A percentile compares a stretch with the other conserved stretches of the same genome.
These are phyloP conservation scores for Entonaema liquescens DNA, from an alignment of 495 filamentous ascomycete genomes.

Conservation along the genomic window DNA sequence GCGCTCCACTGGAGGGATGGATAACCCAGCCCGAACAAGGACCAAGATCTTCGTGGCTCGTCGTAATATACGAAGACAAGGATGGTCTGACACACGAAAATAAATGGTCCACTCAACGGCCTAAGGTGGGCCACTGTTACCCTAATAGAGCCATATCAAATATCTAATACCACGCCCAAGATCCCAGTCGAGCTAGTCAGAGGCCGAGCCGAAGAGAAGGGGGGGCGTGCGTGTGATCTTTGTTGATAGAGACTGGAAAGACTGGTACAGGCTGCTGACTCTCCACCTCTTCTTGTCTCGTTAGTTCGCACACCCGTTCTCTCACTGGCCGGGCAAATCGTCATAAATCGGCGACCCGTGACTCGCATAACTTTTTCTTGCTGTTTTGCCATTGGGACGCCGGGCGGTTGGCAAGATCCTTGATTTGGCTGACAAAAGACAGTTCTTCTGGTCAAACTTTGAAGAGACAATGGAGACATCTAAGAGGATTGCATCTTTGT, in stretches of 20 bases:
- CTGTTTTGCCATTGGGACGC: slow-evolving; percentile 38
- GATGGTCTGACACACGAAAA: slow-evolving; percentile 53
- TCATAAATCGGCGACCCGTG: slow-evolving; percentile 52
- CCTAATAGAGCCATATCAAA: slow-evolving; percentile 46
- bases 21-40: slow-evolving; percentile 41
- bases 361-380: slow-evolving; percentile 50
- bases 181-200: slow-evolving; percentile 34
- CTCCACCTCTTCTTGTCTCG: slow-evolving; percentile 40
- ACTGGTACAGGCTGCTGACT: slow-evolving; percentile 41
- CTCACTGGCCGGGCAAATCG: slow-evolving; percentile 45
- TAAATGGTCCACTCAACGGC: slow-evolving; percentile 48
- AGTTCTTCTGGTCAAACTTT: slow-evolving; percentile 29
- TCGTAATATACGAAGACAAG: slow-evolving; percentile 49
- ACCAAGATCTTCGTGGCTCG: slow-evolving; percentile 47
- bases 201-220: slow-evolving; percentile 33
- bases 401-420: slow-evolving; percentile 41
- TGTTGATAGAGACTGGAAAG: slow-evolving; percentile 26
- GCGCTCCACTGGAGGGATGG: slow-evolving; percentile 43
- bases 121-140: slow-evolving; percentile 42
- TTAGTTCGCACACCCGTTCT: slow-evolving; percentile 35
- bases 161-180: slow-evolving; percentile 45
- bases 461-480: slow-evolving; percentile 2
- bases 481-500: neutral
- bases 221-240: slow-evolving; percentile 45
- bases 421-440: slow-evolving; percentile 36